Percentiles rank a stretch among this genome's conserved stretches.
These are phyloP conservation scores for Whalleya microplaca DNA, from an alignment of 2,329 filamentous ascomycete genomes.

Conservation along the genomic window DNA sequence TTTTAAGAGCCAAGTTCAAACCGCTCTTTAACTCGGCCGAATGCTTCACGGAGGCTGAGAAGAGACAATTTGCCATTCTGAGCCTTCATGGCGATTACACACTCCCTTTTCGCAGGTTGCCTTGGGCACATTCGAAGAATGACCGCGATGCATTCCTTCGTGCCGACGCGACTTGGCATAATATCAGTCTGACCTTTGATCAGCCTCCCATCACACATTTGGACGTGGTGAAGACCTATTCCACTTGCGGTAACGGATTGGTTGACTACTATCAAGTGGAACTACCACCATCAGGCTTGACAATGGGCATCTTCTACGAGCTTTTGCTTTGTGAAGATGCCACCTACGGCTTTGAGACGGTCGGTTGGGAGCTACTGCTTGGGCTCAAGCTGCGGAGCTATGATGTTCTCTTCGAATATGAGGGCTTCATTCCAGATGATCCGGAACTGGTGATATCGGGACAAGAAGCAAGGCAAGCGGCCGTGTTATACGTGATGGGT, in stretches of 20 bases:
- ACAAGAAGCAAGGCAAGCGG: constrained; percentile 22
- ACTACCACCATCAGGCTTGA: constrained; percentile 22
- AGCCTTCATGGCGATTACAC: constrained; percentile 24
- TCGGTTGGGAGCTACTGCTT: constrained; percentile 27
- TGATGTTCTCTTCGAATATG: constrained; percentile 25
- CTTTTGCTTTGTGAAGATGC: constrained; percentile 24
- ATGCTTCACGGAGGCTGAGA: constrained; percentile 22
- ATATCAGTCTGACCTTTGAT: constrained; percentile 25
- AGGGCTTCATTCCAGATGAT: constrained; percentile 27
- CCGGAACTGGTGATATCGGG: constrained; percentile 21
- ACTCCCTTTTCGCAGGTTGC: constrained; percentile 27
- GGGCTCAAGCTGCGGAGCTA: constrained; percentile 24
- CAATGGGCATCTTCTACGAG: constrained; percentile 29
- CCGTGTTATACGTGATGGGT: constrained; percentile 27
- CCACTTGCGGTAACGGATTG: constrained; percentile 12
- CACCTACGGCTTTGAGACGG: constrained; percentile 24
- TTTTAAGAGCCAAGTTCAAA: constrained; percentile 20
- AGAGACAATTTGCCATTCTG: constrained; percentile 7
- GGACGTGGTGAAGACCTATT: constrained; percentile 25
- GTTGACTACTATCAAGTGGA: constrained; percentile 29
- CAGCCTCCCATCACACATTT: constrained; percentile 28
- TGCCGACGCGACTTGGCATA: constrained; percentile 29
- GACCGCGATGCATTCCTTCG: constrained; percentile 18
- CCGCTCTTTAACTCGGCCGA: constrained; percentile 23
- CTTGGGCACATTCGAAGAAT: constrained; percentile 18